Evolutionary conservation across 345 rosid species (phyloP), one percentile per base, ranked within the genome.

Genomic region (Citrus medica): DNA sequence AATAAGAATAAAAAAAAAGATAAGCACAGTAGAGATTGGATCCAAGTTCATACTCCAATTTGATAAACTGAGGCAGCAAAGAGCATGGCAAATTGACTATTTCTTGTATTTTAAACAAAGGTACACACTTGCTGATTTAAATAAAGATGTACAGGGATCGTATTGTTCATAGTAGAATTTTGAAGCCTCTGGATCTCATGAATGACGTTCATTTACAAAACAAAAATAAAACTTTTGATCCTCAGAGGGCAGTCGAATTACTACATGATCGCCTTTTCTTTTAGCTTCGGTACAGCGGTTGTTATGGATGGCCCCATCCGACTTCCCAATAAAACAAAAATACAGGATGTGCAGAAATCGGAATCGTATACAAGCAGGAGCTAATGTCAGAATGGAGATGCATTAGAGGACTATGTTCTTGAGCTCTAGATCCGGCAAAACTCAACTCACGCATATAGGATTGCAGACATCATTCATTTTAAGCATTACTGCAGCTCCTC

Each of bases 401-500:
- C 32, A n/a, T 55, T 27, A 65, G 55, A 30, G 24, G 48, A 28
- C 51, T 1, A 7, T 38, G 48, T 17, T 60, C 78, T 67, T 35
- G 17, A 30, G 69, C 48, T 51, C 40, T 14, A 25, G 30, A 22
- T 40, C 21, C 19, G 3, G 25, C 30, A 40, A 42, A 33, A 38
- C 62, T 67, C 65, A 33, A 38, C 56, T 72, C 72, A 24, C n/a
- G 25, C 9, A 59, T 19, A 27, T 55, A 33, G 64, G 58, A 27
- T 59, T 38, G 27, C 48, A 40, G 21, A 30, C 28, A 32, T 32
- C 33, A 60, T 42, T 42, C 69, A 56, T 42, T 46, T 84, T 59
- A 82, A 59, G 85, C 35, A 67, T 80, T 71, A 38, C 81, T 81
- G 68, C 68, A 71, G 77, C 24, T 89, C 87, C 13, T 88, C 91